These are phyloP conservation scores for Echinochloa phyllopogon DNA, from an alignment of 176 grass and related monocot species.

Conservation along the genomic window DNA sequence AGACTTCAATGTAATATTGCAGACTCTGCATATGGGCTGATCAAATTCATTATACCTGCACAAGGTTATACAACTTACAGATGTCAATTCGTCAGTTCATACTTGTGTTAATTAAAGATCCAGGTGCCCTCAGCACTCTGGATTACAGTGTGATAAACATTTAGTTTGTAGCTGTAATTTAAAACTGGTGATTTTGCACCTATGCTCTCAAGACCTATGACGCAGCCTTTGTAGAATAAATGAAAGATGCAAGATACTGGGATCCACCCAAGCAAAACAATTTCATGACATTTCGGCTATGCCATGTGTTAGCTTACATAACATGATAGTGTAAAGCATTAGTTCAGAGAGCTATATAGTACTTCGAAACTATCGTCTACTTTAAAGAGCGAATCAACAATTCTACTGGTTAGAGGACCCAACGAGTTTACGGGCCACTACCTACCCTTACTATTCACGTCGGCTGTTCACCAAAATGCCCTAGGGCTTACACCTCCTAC, in stretches of 20 bases:
- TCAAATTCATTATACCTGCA: constrained; percentile 94
- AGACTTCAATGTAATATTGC: constrained; percentile 88
- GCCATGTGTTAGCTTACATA: neutral
- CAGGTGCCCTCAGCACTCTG: neutral
- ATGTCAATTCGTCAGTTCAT: neutral
- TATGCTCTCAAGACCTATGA: neutral
- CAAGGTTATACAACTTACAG: constrained; percentile 11
- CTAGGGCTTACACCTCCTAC: constrained; percentile 40
- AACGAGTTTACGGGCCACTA: neutral
- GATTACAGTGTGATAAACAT: neutral
- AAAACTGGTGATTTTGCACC: neutral
- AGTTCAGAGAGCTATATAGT: neutral
- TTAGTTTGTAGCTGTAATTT: neutral
- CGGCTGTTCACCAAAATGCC: neutral
- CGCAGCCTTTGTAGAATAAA: neutral
- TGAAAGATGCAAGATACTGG: neutral
- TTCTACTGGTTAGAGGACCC: neutral
- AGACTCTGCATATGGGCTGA: constrained; percentile 88
- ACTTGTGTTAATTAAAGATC: neutral
- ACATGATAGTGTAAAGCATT: neutral
- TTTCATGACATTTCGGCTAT: neutral
- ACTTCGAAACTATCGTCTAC: neutral
- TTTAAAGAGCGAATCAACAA: neutral
- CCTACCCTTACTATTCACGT: neutral
- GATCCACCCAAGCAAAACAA: neutral